Evolutionary conservation across 2,329 filamentous ascomycete genomes (phyloP), one percentile per base, ranked within the genome.

Genomic region (Sclerotinia subarctica): DNA sequence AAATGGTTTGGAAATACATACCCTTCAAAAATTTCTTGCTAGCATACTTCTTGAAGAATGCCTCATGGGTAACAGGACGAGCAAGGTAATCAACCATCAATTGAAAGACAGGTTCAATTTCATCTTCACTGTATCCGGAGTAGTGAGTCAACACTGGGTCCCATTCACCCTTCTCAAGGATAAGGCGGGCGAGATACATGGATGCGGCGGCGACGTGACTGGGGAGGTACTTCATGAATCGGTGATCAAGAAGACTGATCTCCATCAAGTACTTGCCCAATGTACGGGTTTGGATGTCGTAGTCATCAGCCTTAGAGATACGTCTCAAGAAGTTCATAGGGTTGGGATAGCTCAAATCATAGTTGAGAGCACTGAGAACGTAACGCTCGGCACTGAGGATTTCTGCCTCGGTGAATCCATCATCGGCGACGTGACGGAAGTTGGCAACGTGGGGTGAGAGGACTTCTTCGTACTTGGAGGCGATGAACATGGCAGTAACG

Each of bases 11-110:
- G 32, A 8, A 24, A 60, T 68, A 75, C 85, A 81, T 88, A 97
- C 94, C 94, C 84, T 99, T 99, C 76, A 98, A 83, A 82, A 98
- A 99, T 82, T 97, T 97, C 85, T 98, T 99, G 87, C 93, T 96
- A 68, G 95, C 95, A 79, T 99, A 99, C 81, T 99, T 99, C 87
- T 96, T 97, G 86, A 97, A 98, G 85, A 99, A 97, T 49, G 95
- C 96, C 79, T 98, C 94, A 77, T 99, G 95, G 54, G 90, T 87
- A 66, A 97, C 91, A 35, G 94, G 95, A 17, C 92, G 89, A 69
- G 91, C 91, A 51, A 99, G 89, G 78, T 99, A 99, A 79, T 99
- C 94, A 70, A 99, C 88, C 94, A 99, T 97, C 70, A 98, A 85
- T 75, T 90, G 86, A 77, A 97, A 92, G 52, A 98, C 92, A 15